Conservation (phyloP, 768 basidiomycete species). For the Boletus rubescentipes region DNA sequence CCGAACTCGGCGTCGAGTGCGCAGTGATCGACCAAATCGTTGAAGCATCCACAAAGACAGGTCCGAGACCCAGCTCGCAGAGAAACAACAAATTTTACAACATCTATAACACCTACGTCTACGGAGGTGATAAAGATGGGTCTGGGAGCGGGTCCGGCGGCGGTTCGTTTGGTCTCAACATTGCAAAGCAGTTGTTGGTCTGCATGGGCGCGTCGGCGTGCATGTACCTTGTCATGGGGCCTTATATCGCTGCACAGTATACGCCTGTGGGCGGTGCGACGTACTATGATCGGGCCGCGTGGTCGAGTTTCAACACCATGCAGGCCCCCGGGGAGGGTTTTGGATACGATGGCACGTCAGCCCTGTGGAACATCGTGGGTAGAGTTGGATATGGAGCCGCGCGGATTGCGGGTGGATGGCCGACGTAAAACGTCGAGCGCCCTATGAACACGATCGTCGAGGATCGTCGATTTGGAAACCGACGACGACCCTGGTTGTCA, state of each 20-base stretch:
- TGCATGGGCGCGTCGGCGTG: constrained; percentile 63
- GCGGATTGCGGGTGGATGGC: constrained; percentile 75
- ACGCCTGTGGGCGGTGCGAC: constrained; percentile 63
- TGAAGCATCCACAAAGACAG: constrained; percentile 36
- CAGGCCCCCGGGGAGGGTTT: constrained; percentile 72
- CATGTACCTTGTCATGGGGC: constrained; percentile 59
- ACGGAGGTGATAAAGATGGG: constrained; percentile 43
- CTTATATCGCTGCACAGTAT: constrained; percentile 56
- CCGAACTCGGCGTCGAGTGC: constrained; percentile 77
- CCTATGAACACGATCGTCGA: constrained; percentile 4
- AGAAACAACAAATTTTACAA: constrained; percentile 71
- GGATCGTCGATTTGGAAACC: neutral
- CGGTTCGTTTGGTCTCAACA: constrained; percentile 31
- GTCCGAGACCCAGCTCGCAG: constrained; percentile 34
- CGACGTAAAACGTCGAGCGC: constrained; percentile 45
- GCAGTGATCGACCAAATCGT: constrained; percentile 72
- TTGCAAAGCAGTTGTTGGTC: constrained; percentile 50
- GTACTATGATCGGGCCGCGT: constrained; percentile 74
- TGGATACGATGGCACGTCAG: constrained; percentile 52
- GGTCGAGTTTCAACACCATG: constrained; percentile 77
- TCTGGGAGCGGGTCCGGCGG: constrained; percentile 18
- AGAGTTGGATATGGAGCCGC: constrained; percentile 75
- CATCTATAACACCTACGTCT: constrained; percentile 77
- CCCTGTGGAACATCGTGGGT: constrained; percentile 70
- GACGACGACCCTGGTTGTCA: constrained; percentile 7